phyloP scores from a whole-genome alignment of 768 basidiomycete genomes.

The Rhodotorula kratochvilovae region DNA sequence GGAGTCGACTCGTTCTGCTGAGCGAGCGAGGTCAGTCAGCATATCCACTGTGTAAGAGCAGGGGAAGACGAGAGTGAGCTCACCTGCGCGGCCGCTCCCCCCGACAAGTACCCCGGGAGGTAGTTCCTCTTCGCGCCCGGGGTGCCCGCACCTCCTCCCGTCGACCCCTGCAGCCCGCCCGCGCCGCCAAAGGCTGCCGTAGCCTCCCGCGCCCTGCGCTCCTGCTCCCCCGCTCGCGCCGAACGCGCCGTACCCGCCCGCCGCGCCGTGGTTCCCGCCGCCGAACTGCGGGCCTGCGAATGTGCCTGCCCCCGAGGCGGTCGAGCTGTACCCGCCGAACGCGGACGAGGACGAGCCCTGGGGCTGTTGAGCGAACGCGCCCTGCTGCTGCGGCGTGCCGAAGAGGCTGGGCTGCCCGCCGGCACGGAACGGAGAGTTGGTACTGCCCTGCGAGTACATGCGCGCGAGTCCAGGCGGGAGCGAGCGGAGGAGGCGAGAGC shows the following conservation, averaged over 20 bases:
- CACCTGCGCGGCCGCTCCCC: constrained; percentile 20
- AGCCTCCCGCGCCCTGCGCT: not conserved
- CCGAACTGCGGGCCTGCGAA: constrained; percentile 31
- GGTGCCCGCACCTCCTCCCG: not conserved
- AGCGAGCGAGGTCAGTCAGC: too few relatives aligned
- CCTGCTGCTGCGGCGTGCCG: constrained; percentile 4
- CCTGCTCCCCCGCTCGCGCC: not conserved
- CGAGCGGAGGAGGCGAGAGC: not conserved
- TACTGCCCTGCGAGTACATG: constrained; percentile 21
- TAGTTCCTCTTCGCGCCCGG: constrained; percentile 26
- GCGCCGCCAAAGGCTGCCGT: constrained; percentile 17
- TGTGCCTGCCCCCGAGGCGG: not conserved
- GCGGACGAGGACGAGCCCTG: constrained; percentile 5
- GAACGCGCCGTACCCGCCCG: not conserved
- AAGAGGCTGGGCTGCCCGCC: not conserved
- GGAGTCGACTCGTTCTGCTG: constrained; percentile 32
- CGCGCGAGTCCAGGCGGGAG: not conserved
- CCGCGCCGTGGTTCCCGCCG: constrained; percentile 7
- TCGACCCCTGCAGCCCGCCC: constrained; percentile 11
- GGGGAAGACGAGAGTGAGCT: not conserved
- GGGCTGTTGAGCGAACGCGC: constrained; percentile 22
- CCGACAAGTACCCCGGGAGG: constrained; percentile 29
- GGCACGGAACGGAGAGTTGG: constrained; percentile 17
- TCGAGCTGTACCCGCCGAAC: not conserved
- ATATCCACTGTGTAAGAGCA: not conserved